Evolutionary conservation across 2,329 filamentous ascomycete species (phyloP), one percentile per base, ranked within the genome.

Genomic region (Aspergillus transmontanensis): DNA sequence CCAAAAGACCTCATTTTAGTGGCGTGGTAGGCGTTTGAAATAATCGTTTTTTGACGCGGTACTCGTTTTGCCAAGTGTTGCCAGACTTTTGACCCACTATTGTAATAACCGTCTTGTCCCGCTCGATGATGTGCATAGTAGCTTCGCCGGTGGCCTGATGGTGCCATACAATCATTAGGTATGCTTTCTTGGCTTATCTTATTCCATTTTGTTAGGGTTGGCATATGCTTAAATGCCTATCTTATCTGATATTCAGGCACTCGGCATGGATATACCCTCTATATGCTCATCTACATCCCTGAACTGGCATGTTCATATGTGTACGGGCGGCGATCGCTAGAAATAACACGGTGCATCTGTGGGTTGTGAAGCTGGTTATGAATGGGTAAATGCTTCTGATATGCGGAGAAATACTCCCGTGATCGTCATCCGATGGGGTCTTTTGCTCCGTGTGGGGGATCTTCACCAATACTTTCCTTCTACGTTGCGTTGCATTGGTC

Each of bases 391-490:
- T 9, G 39, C 45, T 50, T n/a, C 16, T 14, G 51, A 41, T 48
- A 43, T 62, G 63, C 63, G 63, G 63, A 64, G 63, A 64, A 64
- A 64, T 64, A 57, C 26, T 46, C 57, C 63, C 63, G 59, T 39
- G 63, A 62, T 64, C 59, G 45, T 51, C 53, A 21, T 36, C 51
- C 30, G 16, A 36, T 21, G 14, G 3, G 12, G 5, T 16, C 16
- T 12, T 41, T 41, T 41, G 16, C 51, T 58, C 60, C 55, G 55
- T 62, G 60, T 62, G 60, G 60, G 58, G 60, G 60, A 62, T 62
- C 60, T 34, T 55, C 56, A 48, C 55, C 23, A 11, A 39, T 36
- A 21, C 16, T 54, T 58, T 58, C 55, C 51, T 28, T 28, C 36
- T 48, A n/a, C 45, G 14, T 26, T 50, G 3, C 26, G 26, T 30